Evolutionary conservation across 495 filamentous ascomycete genomes (phyloP).

Genomic region (Daldinia loculata): DNA sequence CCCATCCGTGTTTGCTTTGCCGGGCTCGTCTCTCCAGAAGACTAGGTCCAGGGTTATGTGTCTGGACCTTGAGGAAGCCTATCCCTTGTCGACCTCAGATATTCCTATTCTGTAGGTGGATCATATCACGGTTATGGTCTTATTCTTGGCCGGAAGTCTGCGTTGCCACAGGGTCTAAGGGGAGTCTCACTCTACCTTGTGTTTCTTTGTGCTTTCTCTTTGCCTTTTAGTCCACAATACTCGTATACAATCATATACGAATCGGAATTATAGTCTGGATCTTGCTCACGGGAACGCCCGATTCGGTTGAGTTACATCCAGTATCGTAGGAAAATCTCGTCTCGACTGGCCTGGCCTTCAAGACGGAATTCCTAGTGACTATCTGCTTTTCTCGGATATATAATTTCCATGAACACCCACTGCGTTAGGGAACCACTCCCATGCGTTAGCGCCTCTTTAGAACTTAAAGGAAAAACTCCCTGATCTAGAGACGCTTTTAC

Average conservation of each 20-base stretch:
- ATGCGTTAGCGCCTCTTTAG: conserved; percentile 30
- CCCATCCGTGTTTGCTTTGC: conserved; percentile 27
- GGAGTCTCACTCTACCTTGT: conserved; percentile 15
- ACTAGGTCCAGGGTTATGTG: conserved; percentile 28
- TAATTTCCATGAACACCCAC: conserved; percentile 25
- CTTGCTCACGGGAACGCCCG: conserved; percentile 12
- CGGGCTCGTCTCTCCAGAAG: conserved; percentile 6
- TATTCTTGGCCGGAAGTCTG: conserved; percentile 24
- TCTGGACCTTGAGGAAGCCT: conserved; percentile 17
- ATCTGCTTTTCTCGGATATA: conserved; percentile 26
- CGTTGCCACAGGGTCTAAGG: conserved; percentile 12
- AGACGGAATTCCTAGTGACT: conserved; percentile 13
- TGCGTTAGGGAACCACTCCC: conserved; percentile 7
- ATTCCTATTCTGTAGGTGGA: conserved; percentile 24
- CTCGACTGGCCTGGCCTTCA: not conserved
- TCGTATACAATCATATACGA: conserved; percentile 2
- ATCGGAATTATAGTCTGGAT: not conserved
- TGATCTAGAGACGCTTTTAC: conserved; percentile 36
- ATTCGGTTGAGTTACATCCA: conserved; percentile 10
- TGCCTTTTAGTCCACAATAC: conserved; percentile 3
- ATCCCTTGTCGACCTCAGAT: conserved; percentile 26
- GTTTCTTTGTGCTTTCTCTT: conserved; percentile 2
- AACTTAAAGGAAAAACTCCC: conserved; percentile 33
- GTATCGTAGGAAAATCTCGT: conserved; percentile 10
- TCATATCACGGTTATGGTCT: conserved; percentile 14